Base-by-base conservation (phyloP, 768 basidiomycete genomes). In the Paxillus rubicundulus region DNA sequence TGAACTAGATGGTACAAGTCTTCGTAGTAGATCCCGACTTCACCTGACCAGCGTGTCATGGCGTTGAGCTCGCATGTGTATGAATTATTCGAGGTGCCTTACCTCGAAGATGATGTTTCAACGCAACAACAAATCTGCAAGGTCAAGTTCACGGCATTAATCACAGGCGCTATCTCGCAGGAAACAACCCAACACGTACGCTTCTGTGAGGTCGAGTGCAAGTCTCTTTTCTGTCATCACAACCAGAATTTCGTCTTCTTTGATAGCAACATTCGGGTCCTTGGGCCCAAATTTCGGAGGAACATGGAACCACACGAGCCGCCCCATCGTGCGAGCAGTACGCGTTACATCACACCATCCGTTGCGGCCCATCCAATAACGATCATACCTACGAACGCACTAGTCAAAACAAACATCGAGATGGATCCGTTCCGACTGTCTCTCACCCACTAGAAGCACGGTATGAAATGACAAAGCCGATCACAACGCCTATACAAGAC, bases 251-350 rank as follows among this genome's bases (percentile, higher is more conserved):
- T 84, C 83, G 30, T 78, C 62, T 10, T 60, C 58, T 13, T 71
- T 66, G 16, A 16, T 47, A 1, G 73, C 73, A 12, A 51, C 54
- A 24, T 66, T 58, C 2, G 62, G 45, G 0, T 75, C 72, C 59
- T 76, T 76, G 9, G 71, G 68, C 0, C 71, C 66, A 2, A 81
- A 56, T 13, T 77, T 72, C 10, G 76, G 77, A 2, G 83, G 84
- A 13, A 82, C 75, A 57, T 85, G 82, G 57, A 81, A 81, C 84
- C 83, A 85, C 30, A 84, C 72, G 6, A 86, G 68, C 14, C 84
- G 75, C 6, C 75, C 59, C 49, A 82, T 68, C 0, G 77, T 77
- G 16, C 82, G 70, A 4, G 75, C 60, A 45, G 77, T 79, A 32
- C 75, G 73, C 2, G 82, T 77, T 17, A 84, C 69, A 52, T 85